Evolutionary conservation across 441 rosid genomes (phyloP).

Genomic region (Melastoma candidum): DNA sequence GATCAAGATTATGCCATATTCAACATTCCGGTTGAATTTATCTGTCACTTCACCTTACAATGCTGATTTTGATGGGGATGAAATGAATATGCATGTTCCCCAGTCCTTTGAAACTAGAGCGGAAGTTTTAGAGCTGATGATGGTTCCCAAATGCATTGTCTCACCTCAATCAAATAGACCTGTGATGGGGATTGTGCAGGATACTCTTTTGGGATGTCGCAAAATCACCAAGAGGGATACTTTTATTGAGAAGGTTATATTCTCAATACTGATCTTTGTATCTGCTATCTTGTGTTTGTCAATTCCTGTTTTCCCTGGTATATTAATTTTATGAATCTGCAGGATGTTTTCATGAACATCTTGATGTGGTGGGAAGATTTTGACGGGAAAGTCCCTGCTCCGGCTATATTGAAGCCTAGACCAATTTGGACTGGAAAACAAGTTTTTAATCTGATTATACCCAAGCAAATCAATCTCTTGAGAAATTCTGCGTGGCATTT

Average conservation of each 20-base stretch:
- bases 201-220: constrained; percentile 94
- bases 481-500: constrained; percentile 91
- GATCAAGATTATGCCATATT: constrained; percentile 97
- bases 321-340: constrained; percentile 15
- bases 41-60: constrained; percentile 98
- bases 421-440: constrained; percentile 99
- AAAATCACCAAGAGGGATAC: constrained; percentile 98
- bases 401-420: constrained; percentile 85
- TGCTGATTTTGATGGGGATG: constrained; percentile 99
- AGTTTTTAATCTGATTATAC: constrained; percentile 94
- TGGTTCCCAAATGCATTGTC: constrained; percentile 98
- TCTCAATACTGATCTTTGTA: too few species aligned
- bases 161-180: constrained; percentile 98
- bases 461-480: constrained; percentile 94
- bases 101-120: constrained; percentile 96
- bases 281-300: constrained; percentile 3
- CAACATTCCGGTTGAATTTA: constrained; percentile 87
- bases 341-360: constrained; percentile 98
- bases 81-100: constrained; percentile 99
- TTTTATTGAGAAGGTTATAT: constrained; percentile 86
- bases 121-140: constrained; percentile 94
- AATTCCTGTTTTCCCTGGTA: neutral
- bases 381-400: constrained; percentile 97
- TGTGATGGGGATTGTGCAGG: constrained; percentile 99
- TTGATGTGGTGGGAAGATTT: constrained; percentile 99